Evolutionary conservation across 768 basidiomycete genomes (phyloP).

Genomic region (Pleurotus cornucopiae): DNA sequence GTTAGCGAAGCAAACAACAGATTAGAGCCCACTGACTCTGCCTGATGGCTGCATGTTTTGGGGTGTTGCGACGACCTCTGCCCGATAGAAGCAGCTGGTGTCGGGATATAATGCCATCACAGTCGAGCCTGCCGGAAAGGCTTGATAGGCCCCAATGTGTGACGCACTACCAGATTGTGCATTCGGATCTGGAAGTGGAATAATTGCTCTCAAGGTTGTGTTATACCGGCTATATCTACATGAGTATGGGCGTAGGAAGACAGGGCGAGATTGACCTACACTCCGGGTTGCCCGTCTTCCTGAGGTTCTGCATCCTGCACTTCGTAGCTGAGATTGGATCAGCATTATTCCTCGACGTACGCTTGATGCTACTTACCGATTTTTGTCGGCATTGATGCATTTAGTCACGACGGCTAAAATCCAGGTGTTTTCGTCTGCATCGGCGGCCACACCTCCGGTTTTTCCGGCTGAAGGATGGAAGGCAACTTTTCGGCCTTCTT

Average conservation of each 20-base stretch:
- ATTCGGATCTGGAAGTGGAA: conserved; percentile 75
- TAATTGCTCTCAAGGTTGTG: conserved; percentile 65
- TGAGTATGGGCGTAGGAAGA: background rate
- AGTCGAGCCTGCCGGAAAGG: conserved; percentile 64
- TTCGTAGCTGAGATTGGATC: conserved; percentile 54
- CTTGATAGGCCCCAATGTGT: conserved; percentile 67
- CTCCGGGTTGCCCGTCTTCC: conserved; percentile 73
- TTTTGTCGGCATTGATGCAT: conserved; percentile 69
- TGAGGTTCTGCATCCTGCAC: conserved; percentile 84
- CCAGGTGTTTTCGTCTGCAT: conserved; percentile 61
- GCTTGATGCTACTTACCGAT: conserved; percentile 38
- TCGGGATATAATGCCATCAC: conserved; percentile 91
- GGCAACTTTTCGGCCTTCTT: conserved; percentile 74
- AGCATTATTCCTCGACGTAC: background rate
- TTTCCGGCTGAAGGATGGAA: conserved; percentile 70
- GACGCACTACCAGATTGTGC: conserved; percentile 53
- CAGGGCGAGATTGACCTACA: conserved; percentile 26
- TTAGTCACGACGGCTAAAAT: conserved; percentile 75
- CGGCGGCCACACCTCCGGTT: conserved; percentile 28
- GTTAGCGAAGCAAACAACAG: background rate
- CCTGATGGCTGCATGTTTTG: conserved; percentile 32
- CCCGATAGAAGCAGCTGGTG: conserved; percentile 88
- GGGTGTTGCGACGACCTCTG: conserved; percentile 75
- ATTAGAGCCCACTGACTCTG: conserved; percentile 22
- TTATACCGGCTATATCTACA: conserved; percentile 50